phyloP scores from a whole-genome alignment of 2,329 filamentous ascomycete species.

The Monosporascus sp. region DNA sequence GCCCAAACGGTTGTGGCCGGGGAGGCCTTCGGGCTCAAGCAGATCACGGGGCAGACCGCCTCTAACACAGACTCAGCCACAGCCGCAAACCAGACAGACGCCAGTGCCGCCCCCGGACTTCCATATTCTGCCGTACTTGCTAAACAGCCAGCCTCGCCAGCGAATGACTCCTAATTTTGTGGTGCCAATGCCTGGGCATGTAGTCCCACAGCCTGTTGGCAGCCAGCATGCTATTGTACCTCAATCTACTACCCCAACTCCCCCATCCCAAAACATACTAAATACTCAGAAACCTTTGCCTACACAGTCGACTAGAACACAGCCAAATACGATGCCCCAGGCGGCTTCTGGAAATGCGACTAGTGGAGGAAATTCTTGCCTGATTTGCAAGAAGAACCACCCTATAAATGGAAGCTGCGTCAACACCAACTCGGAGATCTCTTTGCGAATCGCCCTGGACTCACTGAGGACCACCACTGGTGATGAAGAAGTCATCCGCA shows the following conservation, averaged over 20 bases:
- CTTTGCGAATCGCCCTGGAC: constrained; percentile 24
- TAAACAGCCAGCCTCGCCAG: background rate
- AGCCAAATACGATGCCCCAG: constrained; percentile 4
- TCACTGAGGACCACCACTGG: constrained; percentile 11
- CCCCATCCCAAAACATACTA: background rate
- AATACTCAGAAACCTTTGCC: background rate
- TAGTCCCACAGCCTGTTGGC: background rate
- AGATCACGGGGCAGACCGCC: background rate
- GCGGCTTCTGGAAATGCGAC: constrained; percentile 4
- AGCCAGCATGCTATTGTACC: background rate
- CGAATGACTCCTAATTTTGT: constrained; percentile 4
- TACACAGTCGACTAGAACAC: constrained; percentile 1
- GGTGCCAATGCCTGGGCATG: constrained; percentile 2
- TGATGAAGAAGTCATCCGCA: background rate
- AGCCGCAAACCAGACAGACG: background rate
- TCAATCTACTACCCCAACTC: background rate
- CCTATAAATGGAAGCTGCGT: constrained; percentile 12
- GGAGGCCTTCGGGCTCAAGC: too few relatives aligned
- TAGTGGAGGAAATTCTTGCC: constrained; percentile 11
- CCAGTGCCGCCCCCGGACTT: background rate
- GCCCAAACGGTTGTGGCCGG: background rate
- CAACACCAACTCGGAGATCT: constrained; percentile 19
- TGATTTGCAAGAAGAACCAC: constrained; percentile 13
- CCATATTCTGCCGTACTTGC: constrained; percentile 1
- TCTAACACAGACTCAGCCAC: background rate